Evolutionary conservation across 371 early-diverging fungal species (phyloP), one percentile per base, ranked within the genome.

Genomic region (Syncephalis fuscata): DNA sequence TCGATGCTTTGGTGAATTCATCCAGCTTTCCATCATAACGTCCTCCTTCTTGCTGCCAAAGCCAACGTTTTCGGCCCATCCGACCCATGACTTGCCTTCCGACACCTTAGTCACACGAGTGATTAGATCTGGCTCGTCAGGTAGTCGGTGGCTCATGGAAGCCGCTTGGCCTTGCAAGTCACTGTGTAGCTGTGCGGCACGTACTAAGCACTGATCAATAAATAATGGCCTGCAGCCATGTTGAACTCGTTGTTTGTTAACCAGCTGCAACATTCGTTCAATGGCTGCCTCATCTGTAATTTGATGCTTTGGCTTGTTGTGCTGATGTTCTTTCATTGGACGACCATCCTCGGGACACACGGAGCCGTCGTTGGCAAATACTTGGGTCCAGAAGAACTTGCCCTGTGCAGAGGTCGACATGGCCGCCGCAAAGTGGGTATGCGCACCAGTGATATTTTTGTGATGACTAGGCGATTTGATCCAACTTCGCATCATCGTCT

Each of bases 51-150:
- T 14, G 32, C 62, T 55, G 45, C 59, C 59, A 44, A 42, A 56
- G 23, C 68, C 69, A 16, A 69, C 65, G 57, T 69, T 69, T 52
- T 69, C 69, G 11, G 56, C 67, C 9, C 49, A 46, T 1, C 45
- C 56, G 32, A 0, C 9, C 58, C 64, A 59, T 10, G 26, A 15
- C n/a, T 60, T 22, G 20, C 49, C 48, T 0, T 49, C 57, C 7
- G 32, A 32, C 11, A 11, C 4, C 1, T n/a, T 36, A 0, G 20
- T 19, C 0, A 58, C 25, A 26, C 56, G 48, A 4, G 59, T 52
- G 5, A 32, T 14, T 10, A 55, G 56, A 11, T 32, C 32, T 4
- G 55, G 39, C 9, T 37, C n/a, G 1, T 63, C 62, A 2, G 21
- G 32, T 1, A 43, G 21, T 19, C 61, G 45, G 48, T 67, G 67